phyloP scores from a whole-genome alignment of 2,329 filamentous ascomycete genomes.

The Coniochaeta sp. region DNA sequence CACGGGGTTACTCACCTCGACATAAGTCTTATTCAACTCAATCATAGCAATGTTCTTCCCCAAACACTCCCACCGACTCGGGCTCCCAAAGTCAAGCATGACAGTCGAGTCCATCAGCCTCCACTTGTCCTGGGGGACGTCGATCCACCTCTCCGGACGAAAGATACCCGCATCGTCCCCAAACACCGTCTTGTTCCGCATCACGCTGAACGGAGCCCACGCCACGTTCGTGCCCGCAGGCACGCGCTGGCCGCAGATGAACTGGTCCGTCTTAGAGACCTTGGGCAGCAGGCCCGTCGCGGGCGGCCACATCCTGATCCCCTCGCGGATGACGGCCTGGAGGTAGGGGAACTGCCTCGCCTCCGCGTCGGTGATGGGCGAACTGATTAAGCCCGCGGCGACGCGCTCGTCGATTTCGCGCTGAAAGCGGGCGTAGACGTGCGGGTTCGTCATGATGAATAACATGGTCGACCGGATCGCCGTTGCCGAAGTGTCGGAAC shows the following conservation, averaged over 20 bases:
- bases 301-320: conserved; percentile 27
- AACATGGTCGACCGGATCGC: conserved; percentile 39
- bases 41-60: conserved; percentile 33
- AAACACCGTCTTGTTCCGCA: conserved; percentile 21
- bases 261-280: conserved; percentile 21
- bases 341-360: conserved; percentile 25
- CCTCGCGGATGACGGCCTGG: conserved; percentile 30
- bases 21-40: conserved; percentile 33
- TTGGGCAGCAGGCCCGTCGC: conserved; percentile 16
- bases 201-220: conserved; percentile 25
- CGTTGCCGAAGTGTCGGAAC: conserved; percentile 45
- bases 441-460: conserved; percentile 36
- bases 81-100: conserved; percentile 29
- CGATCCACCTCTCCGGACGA: conserved; percentile 36
- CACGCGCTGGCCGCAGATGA: conserved; percentile 22
- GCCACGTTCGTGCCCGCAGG: conserved; percentile 30
- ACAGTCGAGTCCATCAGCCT: conserved; percentile 23
- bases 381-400: conserved; percentile 26
- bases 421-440: conserved; percentile 14
- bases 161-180: conserved; percentile 31
- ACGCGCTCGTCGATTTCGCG: conserved; percentile 27
- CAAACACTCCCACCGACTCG: conserved; percentile 28
- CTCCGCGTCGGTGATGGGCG: conserved; percentile 20
- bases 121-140: conserved; percentile 21
- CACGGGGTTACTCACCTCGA: conserved; percentile 26